Conservation (phyloP, 495 filamentous ascomycete genomes). For the Penicillium maclennaniae region DNA sequence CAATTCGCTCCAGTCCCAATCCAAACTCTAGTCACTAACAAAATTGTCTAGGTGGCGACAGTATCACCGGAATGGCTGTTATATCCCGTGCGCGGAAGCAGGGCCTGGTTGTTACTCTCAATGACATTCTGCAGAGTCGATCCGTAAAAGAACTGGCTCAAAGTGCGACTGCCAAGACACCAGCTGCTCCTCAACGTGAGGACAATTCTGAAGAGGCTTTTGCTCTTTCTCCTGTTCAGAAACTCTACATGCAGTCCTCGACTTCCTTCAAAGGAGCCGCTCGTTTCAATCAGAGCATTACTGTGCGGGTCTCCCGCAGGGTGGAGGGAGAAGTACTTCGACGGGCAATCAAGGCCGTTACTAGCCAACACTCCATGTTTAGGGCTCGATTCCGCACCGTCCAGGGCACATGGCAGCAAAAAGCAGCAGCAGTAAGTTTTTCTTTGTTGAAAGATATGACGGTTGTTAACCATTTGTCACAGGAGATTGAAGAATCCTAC, state of each 20-base stretch:
- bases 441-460: background rate
- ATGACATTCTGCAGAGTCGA: conserved; percentile 36
- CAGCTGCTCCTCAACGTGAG: conserved; percentile 13
- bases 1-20: conserved; percentile 1
- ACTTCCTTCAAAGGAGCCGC: conserved; percentile 42
- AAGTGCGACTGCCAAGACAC: conserved; percentile 19
- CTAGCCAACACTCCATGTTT: conserved; percentile 66
- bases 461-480: conserved; percentile 13
- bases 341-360: conserved; percentile 53
- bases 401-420: conserved; percentile 41
- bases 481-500: conserved; percentile 44
- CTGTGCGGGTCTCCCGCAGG: conserved; percentile 51
- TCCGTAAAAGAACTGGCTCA: conserved; percentile 36
- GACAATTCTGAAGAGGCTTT: conserved; percentile 48
- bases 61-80: conserved; percentile 41
- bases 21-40: conserved; percentile 18
- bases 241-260: conserved; percentile 43
- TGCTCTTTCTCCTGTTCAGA: conserved; percentile 46
- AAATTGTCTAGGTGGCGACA: conserved; percentile 42
- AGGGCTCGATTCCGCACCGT: conserved; percentile 54
- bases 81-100: conserved; percentile 38
- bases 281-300: conserved; percentile 70
- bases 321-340: conserved; percentile 48
- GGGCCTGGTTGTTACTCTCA: conserved; percentile 33
- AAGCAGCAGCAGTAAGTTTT: conserved; percentile 30